Evolutionary conservation across 2,329 filamentous ascomycete species (phyloP), one percentile per base, ranked within the genome.

Genomic region (Aspergillus udagawae): DNA sequence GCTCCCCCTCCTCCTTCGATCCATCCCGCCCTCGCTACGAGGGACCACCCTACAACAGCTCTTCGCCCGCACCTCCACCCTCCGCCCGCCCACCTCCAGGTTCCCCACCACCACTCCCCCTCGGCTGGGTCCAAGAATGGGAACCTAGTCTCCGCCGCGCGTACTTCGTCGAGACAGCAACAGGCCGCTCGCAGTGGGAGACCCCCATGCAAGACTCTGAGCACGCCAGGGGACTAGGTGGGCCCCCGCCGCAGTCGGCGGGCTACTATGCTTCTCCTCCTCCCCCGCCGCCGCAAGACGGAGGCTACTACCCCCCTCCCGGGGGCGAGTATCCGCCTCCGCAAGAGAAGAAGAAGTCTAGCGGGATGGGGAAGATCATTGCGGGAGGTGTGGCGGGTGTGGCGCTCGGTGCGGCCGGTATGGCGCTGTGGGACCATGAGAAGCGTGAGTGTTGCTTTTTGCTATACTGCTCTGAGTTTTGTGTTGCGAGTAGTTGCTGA

Each of bases 111-210:
- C 68, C 70, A 20, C 75, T 87, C 61, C 80, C 86, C 25, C 67
- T 78, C 51, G 86, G 86, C 63, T 89, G 86, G 86, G 74, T 77
- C 28, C 77, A 84, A 25, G 82, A 87, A 70, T 89, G 82, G 73
- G 86, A 89, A 62, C 80, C 83, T 56, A 78, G 77, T 57, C 76
- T 79, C 58, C 82, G 86, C 67, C 82, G 83, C 55, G 88, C 83
- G 76, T 89, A 83, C 74, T 90, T 86, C 66, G 78, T 85, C 56
- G 85, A 89, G 70, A 75, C 83, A 56, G 77, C 82, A 49, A 83
- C 83, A 12, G 84, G 85, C 21, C 81, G 80, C 57, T 82, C 83
- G 0, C 85, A 88, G 70, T 89, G 86, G 86, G 84, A 87, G 60
- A 77, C 80, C 17, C 85, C 86, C 52, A 63, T 60, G 17, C 66